A percentile compares a stretch with the other conserved stretches of the same genome.
Conservation (phyloP, 2,329 filamentous ascomycete genomes). For the Cytospora mali region DNA sequence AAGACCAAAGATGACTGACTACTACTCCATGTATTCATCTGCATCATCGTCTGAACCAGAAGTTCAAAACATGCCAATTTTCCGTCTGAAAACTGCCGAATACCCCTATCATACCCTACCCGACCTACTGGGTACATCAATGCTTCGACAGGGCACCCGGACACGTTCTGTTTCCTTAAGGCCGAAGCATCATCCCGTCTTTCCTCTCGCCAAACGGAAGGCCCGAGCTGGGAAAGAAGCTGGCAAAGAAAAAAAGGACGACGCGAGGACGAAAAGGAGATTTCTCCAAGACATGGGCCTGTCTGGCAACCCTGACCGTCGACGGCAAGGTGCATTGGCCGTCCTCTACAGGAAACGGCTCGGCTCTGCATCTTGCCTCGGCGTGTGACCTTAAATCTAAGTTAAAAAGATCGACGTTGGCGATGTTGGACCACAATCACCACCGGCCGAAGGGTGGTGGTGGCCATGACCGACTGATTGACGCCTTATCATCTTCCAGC, state of each 20-base stretch:
- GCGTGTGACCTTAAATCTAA: slow-evolving; percentile 13
- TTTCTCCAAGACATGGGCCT: slow-evolving; percentile 25
- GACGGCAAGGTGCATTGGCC: slow-evolving; percentile 4
- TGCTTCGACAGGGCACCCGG: not conserved
- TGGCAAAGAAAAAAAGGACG: not conserved
- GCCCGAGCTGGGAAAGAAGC: not conserved
- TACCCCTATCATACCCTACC: not conserved
- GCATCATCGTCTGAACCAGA: not conserved
- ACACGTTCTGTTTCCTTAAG: not conserved
- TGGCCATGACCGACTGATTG: not conserved
- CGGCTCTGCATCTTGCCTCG: slow-evolving; percentile 21
- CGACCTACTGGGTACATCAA: not conserved
- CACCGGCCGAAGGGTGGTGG: too few species aligned
- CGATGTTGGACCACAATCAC: not conserved
- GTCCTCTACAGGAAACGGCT: slow-evolving; percentile 2
- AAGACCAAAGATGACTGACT: not conserved
- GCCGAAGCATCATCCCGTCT: not conserved
- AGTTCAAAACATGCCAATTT: not conserved
- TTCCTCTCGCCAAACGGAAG: not conserved
- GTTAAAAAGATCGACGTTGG: not conserved
- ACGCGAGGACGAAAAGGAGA: slow-evolving; percentile 22
- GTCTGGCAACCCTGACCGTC: slow-evolving; percentile 4
- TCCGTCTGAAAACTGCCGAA: slow-evolving; percentile 15
- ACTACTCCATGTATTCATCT: not conserved
- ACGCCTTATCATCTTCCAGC: slow-evolving; percentile 3